phyloP scores from a whole-genome alignment of 2,329 filamentous ascomycete genomes.

The Epichloe baconii region DNA sequence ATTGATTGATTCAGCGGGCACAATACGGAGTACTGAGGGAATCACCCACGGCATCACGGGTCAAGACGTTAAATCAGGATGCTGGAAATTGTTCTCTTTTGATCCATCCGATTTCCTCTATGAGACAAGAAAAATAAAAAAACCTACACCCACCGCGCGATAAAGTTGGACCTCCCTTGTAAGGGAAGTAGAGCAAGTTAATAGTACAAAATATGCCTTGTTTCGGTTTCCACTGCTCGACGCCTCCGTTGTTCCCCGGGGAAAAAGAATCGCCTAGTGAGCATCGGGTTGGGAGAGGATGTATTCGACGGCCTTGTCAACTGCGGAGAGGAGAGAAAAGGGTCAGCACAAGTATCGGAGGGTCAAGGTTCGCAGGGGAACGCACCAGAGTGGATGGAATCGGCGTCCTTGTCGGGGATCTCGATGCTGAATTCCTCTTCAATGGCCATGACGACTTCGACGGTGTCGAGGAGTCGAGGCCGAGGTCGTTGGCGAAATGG shows the following conservation, averaged over 20 bases:
- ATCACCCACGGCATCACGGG: too few relatives aligned
- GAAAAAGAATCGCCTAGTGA: slow-evolving; percentile 33
- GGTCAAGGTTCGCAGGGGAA: slow-evolving; percentile 7
- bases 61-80: too few relatives aligned
- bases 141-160: background rate
- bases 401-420: slow-evolving; percentile 95
- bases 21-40: too few relatives aligned
- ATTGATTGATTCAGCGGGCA: too few relatives aligned
- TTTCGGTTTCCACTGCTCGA: too few relatives aligned
- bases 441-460: slow-evolving; percentile 99
- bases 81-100: background rate
- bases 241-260: too few relatives aligned
- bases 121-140: background rate
- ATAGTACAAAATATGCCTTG: slow-evolving; percentile 1
- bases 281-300: slow-evolving; percentile 88
- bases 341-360: background rate
- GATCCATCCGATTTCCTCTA: background rate
- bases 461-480: slow-evolving; percentile 95
- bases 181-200: background rate
- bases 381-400: slow-evolving; percentile 86
- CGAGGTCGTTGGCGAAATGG: slow-evolving; percentile 96
- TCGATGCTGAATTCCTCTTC: slow-evolving; percentile 91
- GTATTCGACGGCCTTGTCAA: slow-evolving; percentile 90
- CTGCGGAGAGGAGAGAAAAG: slow-evolving; percentile 39
- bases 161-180: background rate